Conservation (phyloP, 176 grass and related monocot species). For the Poa annua region DNA sequence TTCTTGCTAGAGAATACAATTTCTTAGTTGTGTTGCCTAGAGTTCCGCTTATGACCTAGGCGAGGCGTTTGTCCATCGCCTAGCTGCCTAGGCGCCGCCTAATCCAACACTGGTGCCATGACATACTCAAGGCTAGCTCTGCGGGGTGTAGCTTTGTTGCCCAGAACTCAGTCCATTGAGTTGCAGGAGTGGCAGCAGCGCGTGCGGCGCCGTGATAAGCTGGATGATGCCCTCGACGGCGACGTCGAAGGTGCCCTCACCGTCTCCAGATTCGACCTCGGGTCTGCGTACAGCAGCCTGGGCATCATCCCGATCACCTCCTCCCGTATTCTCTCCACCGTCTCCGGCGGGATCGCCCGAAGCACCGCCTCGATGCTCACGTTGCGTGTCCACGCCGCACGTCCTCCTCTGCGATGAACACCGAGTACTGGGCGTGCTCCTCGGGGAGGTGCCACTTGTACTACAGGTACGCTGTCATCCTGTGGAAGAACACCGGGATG, state of each 20-base stretch:
- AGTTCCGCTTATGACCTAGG: no score
- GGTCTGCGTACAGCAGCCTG: slow-evolving; percentile 45
- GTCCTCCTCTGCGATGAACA: slow-evolving; percentile 47
- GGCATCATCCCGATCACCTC: slow-evolving; percentile 56
- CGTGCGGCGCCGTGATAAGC: no score
- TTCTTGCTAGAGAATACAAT: no score
- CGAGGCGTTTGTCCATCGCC: no score
- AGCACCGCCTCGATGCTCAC: slow-evolving; percentile 56
- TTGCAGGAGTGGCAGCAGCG: no score
- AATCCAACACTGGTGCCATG: no score
- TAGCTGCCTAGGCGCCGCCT: no score
- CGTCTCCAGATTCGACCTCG: slow-evolving; percentile 48
- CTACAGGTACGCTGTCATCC: slow-evolving; percentile 48
- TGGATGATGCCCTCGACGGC: slow-evolving; percentile 45
- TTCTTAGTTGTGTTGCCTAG: no score
- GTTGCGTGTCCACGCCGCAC: slow-evolving; percentile 33
- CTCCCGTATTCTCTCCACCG: slow-evolving; percentile 43
- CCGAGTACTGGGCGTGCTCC: slow-evolving; percentile 45
- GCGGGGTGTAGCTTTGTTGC: no score
- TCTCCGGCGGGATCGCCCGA: slow-evolving; percentile 36
- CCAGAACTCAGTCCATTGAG: no score
- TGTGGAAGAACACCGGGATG: slow-evolving; percentile 64
- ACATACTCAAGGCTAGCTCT: no score
- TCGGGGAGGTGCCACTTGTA: slow-evolving; percentile 52
- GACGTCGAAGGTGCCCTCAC: slow-evolving; percentile 55